Percentiles rank a stretch among this genome's conserved stretches.
These are phyloP conservation scores for Trypanosoma mega DNA, from an alignment of 208 protist genomes.

Conservation along the genomic window DNA sequence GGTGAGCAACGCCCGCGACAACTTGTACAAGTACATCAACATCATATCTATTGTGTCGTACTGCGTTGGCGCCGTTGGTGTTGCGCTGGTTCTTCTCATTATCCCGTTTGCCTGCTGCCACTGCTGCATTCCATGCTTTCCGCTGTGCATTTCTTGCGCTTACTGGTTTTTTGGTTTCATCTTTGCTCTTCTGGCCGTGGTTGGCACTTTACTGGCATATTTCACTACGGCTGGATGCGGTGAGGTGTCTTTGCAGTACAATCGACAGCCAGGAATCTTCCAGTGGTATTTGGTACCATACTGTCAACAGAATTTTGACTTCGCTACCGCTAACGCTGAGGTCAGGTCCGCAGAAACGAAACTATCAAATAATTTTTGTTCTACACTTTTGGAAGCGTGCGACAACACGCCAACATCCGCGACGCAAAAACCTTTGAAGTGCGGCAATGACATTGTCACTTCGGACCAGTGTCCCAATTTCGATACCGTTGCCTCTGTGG, in stretches of 20 bases:
- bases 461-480: constrained; percentile 37
- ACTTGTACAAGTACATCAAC: not conserved
- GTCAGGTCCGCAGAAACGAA: not conserved
- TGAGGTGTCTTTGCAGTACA: constrained; percentile 25
- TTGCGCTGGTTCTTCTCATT: constrained; percentile 15
- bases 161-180: constrained; percentile 32
- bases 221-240: constrained; percentile 17
- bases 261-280: constrained; percentile 25
- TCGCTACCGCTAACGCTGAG: not conserved
- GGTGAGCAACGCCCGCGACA: not conserved
- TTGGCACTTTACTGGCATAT: constrained; percentile 8
- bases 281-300: constrained; percentile 29
- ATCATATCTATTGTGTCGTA: constrained; percentile 12
- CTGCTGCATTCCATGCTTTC: constrained; percentile 6
- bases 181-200: constrained; percentile 17
- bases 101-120: constrained; percentile 12
- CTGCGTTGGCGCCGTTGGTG: constrained; percentile 9
- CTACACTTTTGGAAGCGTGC: constrained; percentile 10
- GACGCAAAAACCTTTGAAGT: not conserved
- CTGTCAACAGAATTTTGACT: constrained; percentile 15
- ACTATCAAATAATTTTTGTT: constrained; percentile 1
- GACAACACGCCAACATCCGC: not conserved
- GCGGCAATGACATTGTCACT: not conserved
- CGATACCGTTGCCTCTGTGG: not conserved
- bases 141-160: constrained; percentile 15